Percentiles rank a stretch among this genome's conserved stretches.
Evolutionary conservation across 768 basidiomycete species (phyloP).

Genomic region (Obba rivulosa): DNA sequence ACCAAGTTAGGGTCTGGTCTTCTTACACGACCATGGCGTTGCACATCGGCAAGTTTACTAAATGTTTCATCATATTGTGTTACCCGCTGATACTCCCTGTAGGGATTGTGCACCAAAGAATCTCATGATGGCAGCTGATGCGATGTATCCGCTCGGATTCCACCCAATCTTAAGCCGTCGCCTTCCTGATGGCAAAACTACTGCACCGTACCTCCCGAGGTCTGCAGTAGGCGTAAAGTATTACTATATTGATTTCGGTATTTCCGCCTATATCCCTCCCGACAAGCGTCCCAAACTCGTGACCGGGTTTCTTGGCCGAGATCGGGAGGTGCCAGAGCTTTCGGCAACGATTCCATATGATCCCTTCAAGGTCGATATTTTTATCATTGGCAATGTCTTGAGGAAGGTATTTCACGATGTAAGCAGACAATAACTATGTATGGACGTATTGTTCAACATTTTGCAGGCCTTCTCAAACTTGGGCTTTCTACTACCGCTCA

Average conservation of each 20-base stretch:
- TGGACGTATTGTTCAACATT: background rate
- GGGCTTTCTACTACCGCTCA: slow-evolving; percentile 10
- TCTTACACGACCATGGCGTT: slow-evolving; percentile 15
- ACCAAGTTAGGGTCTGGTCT: slow-evolving; percentile 13
- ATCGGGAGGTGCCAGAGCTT: slow-evolving; percentile 15
- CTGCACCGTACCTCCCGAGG: background rate
- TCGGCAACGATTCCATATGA: slow-evolving; percentile 14
- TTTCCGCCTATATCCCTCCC: slow-evolving; percentile 15
- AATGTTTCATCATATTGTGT: background rate
- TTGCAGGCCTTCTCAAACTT: slow-evolving; percentile 2
- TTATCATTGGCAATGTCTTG: slow-evolving; percentile 17
- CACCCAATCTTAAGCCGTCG: slow-evolving; percentile 10
- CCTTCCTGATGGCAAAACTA: background rate
- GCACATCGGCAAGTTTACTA: slow-evolving; percentile 13
- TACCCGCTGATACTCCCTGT: background rate
- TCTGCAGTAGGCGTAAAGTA: slow-evolving; percentile 5
- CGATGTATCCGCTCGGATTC: slow-evolving; percentile 15
- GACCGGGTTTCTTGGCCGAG: slow-evolving; percentile 9
- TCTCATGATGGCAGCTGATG: slow-evolving; percentile 15
- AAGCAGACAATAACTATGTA: slow-evolving; percentile 4
- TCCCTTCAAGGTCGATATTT: slow-evolving; percentile 21
- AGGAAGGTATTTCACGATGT: slow-evolving; percentile 5
- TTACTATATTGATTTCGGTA: slow-evolving; percentile 18
- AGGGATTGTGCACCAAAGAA: slow-evolving; percentile 17
- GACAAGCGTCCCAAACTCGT: slow-evolving; percentile 1